Evolutionary conservation across 768 basidiomycete species (phyloP).

Genomic region (Coprinopsis sp.): DNA sequence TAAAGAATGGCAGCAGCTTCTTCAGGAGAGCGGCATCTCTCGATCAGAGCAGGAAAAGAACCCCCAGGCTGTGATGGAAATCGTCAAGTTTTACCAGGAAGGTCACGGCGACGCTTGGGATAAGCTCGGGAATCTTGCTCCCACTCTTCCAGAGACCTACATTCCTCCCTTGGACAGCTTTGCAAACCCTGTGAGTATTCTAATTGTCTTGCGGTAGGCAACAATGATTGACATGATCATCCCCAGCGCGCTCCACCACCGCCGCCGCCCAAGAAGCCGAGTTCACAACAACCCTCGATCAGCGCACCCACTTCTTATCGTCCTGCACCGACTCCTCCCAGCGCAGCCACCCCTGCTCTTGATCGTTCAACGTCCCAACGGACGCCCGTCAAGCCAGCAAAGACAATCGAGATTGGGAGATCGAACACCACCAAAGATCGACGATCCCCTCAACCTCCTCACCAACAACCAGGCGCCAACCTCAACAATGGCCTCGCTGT

Average conservation of each 20-base stretch:
- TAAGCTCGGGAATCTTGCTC: conserved; percentile 68
- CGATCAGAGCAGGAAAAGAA: conserved; percentile 95
- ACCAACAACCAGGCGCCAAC: conserved; percentile 23
- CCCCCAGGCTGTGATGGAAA: conserved; percentile 96
- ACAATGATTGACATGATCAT: conserved; percentile 5
- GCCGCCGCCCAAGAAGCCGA: conserved; percentile 42
- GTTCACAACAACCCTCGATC: conserved; percentile 11
- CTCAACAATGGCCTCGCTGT: conserved; percentile 16
- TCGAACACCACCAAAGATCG: conserved; percentile 67
- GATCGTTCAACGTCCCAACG: conserved; percentile 89
- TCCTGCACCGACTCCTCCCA: conserved; percentile 71
- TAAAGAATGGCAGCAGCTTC: conserved; percentile 97
- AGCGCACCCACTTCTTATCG: conserved; percentile 57
- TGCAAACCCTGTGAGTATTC: conserved; percentile 9
- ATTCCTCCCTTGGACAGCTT: conserved; percentile 7
- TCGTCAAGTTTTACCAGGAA: conserved; percentile 98
- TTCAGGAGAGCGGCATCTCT: conserved; percentile 95
- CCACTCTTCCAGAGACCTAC: conserved; percentile 12
- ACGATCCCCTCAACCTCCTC: conserved; percentile 39
- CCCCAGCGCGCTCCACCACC: conserved; percentile 44
- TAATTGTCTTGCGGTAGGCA: not conserved
- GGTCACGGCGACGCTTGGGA: conserved; percentile 79
- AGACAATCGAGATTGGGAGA: conserved; percentile 51
- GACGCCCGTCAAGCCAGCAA: conserved; percentile 50
- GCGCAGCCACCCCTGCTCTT: conserved; percentile 58